A percentile compares a stretch with the other conserved stretches of the same genome.
These are phyloP conservation scores for Monosporozyma aerobia DNA, from an alignment of 805 yeast species.

Conservation along the genomic window DNA sequence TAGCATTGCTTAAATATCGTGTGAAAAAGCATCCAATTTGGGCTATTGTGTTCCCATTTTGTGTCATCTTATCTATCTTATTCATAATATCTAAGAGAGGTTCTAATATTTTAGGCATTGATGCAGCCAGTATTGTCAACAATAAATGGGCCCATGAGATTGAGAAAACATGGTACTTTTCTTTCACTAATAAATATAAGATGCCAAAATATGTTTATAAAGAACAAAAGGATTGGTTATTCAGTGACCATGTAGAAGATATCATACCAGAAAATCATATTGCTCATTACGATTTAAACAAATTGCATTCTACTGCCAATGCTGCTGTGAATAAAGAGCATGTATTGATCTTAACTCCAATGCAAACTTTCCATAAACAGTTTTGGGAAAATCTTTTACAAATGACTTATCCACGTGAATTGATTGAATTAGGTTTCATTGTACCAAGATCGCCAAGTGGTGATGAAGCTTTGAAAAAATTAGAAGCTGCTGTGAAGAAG, in stretches of 20 bases:
- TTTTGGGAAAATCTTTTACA: slow-evolving; percentile 81
- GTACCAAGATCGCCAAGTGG: slow-evolving; percentile 79
- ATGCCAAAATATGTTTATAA: slow-evolving; percentile 42
- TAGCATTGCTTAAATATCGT: slow-evolving; percentile 17
- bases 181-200: slow-evolving; percentile 26
- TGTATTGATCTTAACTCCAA: slow-evolving; percentile 80
- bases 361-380: slow-evolving; percentile 73
- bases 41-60: slow-evolving; percentile 18
- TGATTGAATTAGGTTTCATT: slow-evolving; percentile 84
- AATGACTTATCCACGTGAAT: slow-evolving; percentile 73
- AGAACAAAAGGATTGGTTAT: slow-evolving; percentile 31
- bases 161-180: slow-evolving; percentile 30
- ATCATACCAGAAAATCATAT: slow-evolving; percentile 63
- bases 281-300: slow-evolving; percentile 77
- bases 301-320: slow-evolving; percentile 58
- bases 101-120: slow-evolving; percentile 19
- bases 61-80: slow-evolving; percentile 14
- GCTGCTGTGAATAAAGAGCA: slow-evolving; percentile 73
- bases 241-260: slow-evolving; percentile 45
- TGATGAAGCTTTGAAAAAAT: slow-evolving; percentile 58
- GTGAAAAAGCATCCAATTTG: slow-evolving; percentile 23
- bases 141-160: slow-evolving; percentile 32
- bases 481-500: slow-evolving; percentile 68
- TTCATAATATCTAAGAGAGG: slow-evolving; percentile 16
- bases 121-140: slow-evolving; percentile 15